Percentiles rank a stretch among this genome's conserved stretches.
phyloP scores from a whole-genome alignment of 345 rosid genomes.

The Salix koriyanagi region DNA sequence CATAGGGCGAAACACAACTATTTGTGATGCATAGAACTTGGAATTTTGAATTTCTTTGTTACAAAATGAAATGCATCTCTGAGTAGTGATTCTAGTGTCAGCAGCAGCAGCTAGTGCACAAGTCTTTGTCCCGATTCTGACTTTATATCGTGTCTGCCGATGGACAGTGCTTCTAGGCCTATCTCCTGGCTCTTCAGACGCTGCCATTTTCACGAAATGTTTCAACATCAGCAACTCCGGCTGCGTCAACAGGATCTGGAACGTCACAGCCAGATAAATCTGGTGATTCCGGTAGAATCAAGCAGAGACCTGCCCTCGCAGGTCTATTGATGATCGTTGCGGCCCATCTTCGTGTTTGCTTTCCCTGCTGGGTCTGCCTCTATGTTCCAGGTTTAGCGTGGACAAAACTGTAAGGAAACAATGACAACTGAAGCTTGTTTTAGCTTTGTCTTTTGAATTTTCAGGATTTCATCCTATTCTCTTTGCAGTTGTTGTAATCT shows the following conservation, averaged over 20 bases:
- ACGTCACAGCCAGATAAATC: conserved; percentile 13
- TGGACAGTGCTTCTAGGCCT: conserved; percentile 72
- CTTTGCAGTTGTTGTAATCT: background rate
- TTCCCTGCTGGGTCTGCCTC: conserved; percentile 9
- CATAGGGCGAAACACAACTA: no score
- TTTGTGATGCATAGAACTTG: no score
- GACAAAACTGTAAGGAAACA: background rate
- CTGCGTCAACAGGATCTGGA: background rate
- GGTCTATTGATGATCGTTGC: conserved; percentile 16
- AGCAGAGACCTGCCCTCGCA: conserved; percentile 8
- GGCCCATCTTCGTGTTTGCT: conserved; percentile 25
- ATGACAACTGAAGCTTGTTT: background rate
- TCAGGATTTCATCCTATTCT: background rate
- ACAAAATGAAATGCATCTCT: background rate
- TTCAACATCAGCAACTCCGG: conserved; percentile 31
- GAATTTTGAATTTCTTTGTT: background rate
- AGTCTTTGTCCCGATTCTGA: background rate
- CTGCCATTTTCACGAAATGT: conserved; percentile 51
- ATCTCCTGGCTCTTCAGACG: conserved; percentile 75
- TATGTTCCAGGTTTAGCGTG: background rate
- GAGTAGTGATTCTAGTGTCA: no score
- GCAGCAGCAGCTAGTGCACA: background rate
- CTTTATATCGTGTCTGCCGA: background rate
- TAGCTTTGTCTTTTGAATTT: background rate
- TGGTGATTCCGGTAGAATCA: conserved; percentile 18